These are phyloP conservation scores for Erysimum cheiri DNA, from an alignment of 441 rosid species.

Conservation along the genomic window DNA sequence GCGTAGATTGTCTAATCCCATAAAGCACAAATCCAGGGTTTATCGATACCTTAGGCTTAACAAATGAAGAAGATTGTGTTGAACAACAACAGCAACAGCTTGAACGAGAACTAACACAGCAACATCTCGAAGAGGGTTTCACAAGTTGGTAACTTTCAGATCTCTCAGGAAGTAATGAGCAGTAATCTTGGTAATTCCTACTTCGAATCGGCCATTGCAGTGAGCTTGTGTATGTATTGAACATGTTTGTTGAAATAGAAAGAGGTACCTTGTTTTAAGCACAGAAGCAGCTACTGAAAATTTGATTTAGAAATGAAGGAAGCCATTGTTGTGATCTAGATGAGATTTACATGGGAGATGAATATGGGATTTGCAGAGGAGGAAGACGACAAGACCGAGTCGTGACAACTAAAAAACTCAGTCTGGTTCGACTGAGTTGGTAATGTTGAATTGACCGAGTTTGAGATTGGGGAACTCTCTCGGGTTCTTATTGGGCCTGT, in stretches of 20 bases:
- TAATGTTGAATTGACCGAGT: conserved; percentile 17
- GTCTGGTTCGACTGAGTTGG: conserved; percentile 27
- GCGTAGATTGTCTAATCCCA: conserved; percentile 76
- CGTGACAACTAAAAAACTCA: neutral
- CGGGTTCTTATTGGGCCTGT: conserved; percentile 5
- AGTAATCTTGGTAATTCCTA: conserved; percentile 59
- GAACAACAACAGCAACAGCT: conserved; percentile 45
- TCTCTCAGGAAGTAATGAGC: conserved; percentile 55
- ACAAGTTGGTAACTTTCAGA: conserved; percentile 48
- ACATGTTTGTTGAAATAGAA: conserved; percentile 45
- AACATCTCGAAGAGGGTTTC: conserved; percentile 34
- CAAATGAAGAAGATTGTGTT: conserved; percentile 20
- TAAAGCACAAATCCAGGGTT: conserved; percentile 53
- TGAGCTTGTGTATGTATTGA: conserved; percentile 60
- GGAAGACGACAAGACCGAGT: conserved; percentile 24
- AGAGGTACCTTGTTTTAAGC: neutral
- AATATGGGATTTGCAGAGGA: conserved; percentile 22
- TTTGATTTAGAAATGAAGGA: neutral
- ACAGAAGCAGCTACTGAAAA: neutral
- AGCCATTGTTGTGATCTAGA: conserved; percentile 19
- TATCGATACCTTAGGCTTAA: conserved; percentile 44
- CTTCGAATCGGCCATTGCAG: conserved; percentile 50
- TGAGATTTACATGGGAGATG: conserved; percentile 17
- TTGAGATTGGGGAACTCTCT: neutral
- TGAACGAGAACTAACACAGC: conserved; percentile 40